Conservation (phyloP, 169 alveolate species). For the Plasmodium fragile region DNA sequence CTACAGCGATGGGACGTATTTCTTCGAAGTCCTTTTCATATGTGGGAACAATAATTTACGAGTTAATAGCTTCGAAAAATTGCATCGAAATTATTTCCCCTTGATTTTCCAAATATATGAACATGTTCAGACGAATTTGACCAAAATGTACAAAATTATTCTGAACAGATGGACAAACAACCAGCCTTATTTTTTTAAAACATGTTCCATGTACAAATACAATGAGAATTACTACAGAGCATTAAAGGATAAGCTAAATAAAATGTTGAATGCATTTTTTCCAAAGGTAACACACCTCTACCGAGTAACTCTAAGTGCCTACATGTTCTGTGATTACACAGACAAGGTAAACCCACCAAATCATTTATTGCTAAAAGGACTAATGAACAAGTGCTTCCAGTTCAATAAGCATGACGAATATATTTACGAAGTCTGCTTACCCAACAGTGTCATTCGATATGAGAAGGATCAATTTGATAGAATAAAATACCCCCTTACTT, state of each 20-base stretch:
- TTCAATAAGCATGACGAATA: slow-evolving; percentile 43
- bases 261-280: slow-evolving; percentile 33
- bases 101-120: slow-evolving; percentile 43
- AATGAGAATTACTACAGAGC: slow-evolving; percentile 36
- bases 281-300: slow-evolving; percentile 38
- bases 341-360: slow-evolving; percentile 73
- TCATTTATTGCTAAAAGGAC: slow-evolving; percentile 42
- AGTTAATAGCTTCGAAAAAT: slow-evolving; percentile 59
- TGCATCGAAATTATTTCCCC: slow-evolving; percentile 39
- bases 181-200: slow-evolving; percentile 47
- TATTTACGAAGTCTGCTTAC: slow-evolving; percentile 61
- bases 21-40: slow-evolving; percentile 53
- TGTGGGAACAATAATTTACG: slow-evolving; percentile 72
- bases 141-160: slow-evolving; percentile 33
- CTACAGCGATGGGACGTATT: slow-evolving; percentile 59
- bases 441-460: slow-evolving; percentile 70
- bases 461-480: slow-evolving; percentile 33
- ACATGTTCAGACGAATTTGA: slow-evolving; percentile 20
- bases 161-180: slow-evolving; percentile 1
- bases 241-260: slow-evolving; percentile 59
- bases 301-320: slow-evolving; percentile 74
- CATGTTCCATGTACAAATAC: slow-evolving; percentile 23
- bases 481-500: slow-evolving; percentile 55
- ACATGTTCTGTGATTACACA: slow-evolving; percentile 74
- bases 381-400: slow-evolving; percentile 55